A percentile compares a stretch with the other conserved stretches of the same genome.
phyloP scores from a whole-genome alignment of 176 grass and related monocot species.

The Zoysia japonica region DNA sequence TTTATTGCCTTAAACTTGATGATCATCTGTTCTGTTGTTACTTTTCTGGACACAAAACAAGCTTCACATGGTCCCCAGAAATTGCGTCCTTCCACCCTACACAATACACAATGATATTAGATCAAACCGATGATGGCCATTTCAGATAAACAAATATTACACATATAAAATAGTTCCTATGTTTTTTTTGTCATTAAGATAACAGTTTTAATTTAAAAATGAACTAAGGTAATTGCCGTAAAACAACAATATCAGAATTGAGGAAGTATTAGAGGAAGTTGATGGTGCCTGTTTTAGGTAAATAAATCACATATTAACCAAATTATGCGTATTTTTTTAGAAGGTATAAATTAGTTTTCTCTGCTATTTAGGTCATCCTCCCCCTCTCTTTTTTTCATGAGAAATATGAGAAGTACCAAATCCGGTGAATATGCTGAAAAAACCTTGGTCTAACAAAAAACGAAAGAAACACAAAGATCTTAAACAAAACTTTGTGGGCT shows the following conservation, averaged over 20 bases:
- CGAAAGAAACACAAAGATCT: neutral
- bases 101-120: constrained; percentile 14
- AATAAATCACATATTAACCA: neutral
- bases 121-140: neutral
- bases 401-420: neutral
- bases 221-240: too few species aligned
- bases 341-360: neutral
- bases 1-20: neutral
- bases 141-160: constrained; percentile 13
- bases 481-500: neutral
- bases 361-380: neutral
- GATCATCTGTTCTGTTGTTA: neutral
- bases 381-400: too few species aligned
- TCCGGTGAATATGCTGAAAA: constrained; percentile 13
- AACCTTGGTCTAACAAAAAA: neutral
- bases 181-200: too few species aligned
- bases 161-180: neutral
- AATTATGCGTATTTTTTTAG: neutral
- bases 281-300: neutral
- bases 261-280: neutral
- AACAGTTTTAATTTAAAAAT: too few species aligned
- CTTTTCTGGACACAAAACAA: constrained; percentile 58
- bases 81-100: constrained; percentile 80
- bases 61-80: constrained; percentile 62
- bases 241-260: too few species aligned